Base-by-base conservation (phyloP, 805 yeast genomes). In the Nakazawaea wickerhamii region DNA sequence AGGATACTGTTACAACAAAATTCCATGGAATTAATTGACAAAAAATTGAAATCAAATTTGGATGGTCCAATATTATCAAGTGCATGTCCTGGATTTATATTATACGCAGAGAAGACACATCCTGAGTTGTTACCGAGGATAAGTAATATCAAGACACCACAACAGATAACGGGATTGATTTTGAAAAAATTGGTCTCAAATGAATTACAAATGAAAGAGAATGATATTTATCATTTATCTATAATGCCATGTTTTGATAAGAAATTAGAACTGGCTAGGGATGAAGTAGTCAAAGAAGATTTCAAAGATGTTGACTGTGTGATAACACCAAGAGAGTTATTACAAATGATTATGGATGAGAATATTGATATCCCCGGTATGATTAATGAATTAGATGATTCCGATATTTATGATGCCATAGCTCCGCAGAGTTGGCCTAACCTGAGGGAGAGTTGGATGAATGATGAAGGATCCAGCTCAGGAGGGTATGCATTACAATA, bases 161-260 rank as follows among this genome's bases (percentile, higher is more conserved):
- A 91, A 62, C 97, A 88, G 58, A 83, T 91, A 40, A 87, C 97
- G 0, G 98, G 98, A 0, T 67, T 79, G 15, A 50, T 90, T 18
- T 60, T 91, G 40, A 90, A 90, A 58, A 59, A 69, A 14, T 55
- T 79, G 19, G 57, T 67, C 3, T 54, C 70, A 2, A 39, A 49
- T n/a, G 64, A 64, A 14, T 48, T 55, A 7, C 36, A 39, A 4
- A 50, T 11, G 10, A 22, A 19, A 11, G 68, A 70, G 14, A 28
- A 22, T 4, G 53, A 73, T 2, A 63, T 89, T 0, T 93, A 87
- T 56, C 97, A 91, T 59, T 63, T 93, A 42, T 75, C 93, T 6
- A 68, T 93, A 17, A 91, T 91, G 98, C 98, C 99, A 2, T 91
- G 98, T 54, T 93, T 93, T 59, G 99, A 93, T 60, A 93, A 93